Evolutionary conservation across 352 stramenopile species (phyloP).

Genomic region (Phytophthora idaei): DNA sequence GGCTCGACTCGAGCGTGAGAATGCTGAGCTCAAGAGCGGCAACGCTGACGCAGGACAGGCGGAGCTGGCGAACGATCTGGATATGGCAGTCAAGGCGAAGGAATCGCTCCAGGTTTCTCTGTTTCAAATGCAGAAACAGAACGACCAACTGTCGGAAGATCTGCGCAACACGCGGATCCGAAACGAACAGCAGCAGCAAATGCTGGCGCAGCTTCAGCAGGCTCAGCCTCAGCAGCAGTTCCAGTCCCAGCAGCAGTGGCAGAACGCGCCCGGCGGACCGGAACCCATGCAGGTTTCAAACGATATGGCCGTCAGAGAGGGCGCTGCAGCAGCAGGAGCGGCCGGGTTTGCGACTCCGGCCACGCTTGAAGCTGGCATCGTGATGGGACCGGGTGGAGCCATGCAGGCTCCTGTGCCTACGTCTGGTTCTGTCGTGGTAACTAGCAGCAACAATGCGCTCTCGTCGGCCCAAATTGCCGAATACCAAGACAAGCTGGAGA

Average conservation of each 20-base stretch:
- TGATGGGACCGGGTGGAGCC: constrained; percentile 24
- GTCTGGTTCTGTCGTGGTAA: constrained; percentile 37
- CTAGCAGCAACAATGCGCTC: constrained; percentile 52
- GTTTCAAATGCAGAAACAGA: constrained; percentile 78
- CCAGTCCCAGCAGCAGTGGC: constrained; percentile 33
- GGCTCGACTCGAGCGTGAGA: constrained; percentile 79
- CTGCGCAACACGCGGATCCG: constrained; percentile 47
- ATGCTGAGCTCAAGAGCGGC: constrained; percentile 63
- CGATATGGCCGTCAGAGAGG: constrained; percentile 26
- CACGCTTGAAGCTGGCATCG: constrained; percentile 32
- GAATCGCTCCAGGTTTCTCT: constrained; percentile 70
- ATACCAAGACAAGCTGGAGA: constrained; percentile 76
- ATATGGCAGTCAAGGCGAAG: constrained; percentile 79
- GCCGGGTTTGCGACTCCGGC: constrained; percentile 31
- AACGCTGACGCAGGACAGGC: constrained; percentile 54
- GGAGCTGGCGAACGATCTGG: constrained; percentile 71
- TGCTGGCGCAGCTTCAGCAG: constrained; percentile 36
- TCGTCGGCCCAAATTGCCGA: constrained; percentile 57
- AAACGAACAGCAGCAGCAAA: constrained; percentile 37
- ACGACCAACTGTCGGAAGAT: constrained; percentile 74
- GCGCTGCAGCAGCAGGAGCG: constrained; percentile 20
- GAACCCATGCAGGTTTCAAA: constrained; percentile 54
- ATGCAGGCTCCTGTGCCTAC: constrained; percentile 35
- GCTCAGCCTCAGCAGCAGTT: constrained; percentile 15
- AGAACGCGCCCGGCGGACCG: constrained; percentile 29